Evolutionary conservation across 257 asterid species (phyloP).

Genomic region (Jacaranda mimosifolia): DNA sequence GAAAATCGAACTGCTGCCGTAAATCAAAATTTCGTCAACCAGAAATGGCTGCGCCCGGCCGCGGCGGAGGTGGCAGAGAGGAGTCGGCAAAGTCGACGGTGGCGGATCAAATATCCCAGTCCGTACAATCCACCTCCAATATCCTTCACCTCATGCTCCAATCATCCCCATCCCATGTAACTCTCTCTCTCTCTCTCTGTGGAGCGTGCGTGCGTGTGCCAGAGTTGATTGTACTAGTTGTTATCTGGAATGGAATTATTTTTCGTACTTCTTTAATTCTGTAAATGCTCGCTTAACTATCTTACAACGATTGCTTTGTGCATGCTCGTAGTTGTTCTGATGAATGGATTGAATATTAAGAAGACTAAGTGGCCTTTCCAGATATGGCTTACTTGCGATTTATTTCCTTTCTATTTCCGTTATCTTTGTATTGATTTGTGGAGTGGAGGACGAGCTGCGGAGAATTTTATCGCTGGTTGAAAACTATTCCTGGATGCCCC

Average conservation of each 20-base stretch:
- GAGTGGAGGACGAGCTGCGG: not conserved
- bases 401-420: not conserved
- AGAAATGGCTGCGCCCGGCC: conserved; percentile 35
- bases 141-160: conserved; percentile 85
- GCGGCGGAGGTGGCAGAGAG: conserved; percentile 47
- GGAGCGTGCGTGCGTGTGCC: no score
- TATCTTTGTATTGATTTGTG: not conserved
- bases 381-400: not conserved
- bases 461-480: no score
- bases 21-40: not conserved
- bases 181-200: conserved; percentile 15
- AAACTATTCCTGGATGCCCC: no score
- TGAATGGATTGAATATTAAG: not conserved
- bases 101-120: conserved; percentile 74
- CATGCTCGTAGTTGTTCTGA: not conserved
- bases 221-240: not conserved
- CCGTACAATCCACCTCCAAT: conserved; percentile 76
- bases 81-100: conserved; percentile 65
- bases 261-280: not conserved
- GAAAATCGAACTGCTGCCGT: not conserved
- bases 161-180: conserved; percentile 73
- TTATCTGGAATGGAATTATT: not conserved
- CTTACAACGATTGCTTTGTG: not conserved
- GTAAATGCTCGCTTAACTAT: not conserved
- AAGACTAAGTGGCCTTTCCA: not conserved